Evolutionary conservation across 2,329 filamentous ascomycete species (phyloP), one percentile per base, ranked within the genome.

Genomic region (Phaeoacremonium minimum): DNA sequence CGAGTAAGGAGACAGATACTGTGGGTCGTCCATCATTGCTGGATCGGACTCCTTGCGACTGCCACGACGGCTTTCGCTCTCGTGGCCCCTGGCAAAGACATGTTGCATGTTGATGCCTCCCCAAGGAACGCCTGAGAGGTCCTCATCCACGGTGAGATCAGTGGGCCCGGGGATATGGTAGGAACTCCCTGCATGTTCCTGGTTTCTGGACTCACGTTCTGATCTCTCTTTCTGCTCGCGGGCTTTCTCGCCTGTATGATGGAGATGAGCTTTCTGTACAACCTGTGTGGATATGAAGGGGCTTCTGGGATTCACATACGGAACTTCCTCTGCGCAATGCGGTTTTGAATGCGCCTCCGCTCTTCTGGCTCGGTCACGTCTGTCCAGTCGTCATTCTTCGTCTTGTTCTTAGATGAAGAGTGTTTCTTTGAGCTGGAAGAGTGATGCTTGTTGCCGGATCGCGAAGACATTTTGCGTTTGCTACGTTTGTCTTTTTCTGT

Each of bases 301-400:
- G 31, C 30, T 7, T 11, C 8, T 8, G 19, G 14, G 5, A 15
- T 15, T 12, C 15, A 64, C 81, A 52, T 71, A 88, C 85, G 73
- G 48, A 87, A 88, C 50, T 87, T 87, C 46, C 84, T 72, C 51
- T 88, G 85, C 3, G 84, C 84, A 42, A 87, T 75, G 36, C 83
- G 75, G 55, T 89, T 89, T 56, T 89, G 85, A 34, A 88, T 83
- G 42, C 83, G 80, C 44, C 85, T 70, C 52, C 85, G 72, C 61
- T 87, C 81, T 42, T 80, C 79, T 0, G 82, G 81, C 47, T 88
- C 83, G 6, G 74, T 75, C 30, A 88, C 71, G 1, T 81, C 73
- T 18, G 75, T 69, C 85, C 85, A 89, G 60, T 87, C 77, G 44
- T 84, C 72, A 4, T 64, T 64, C 14, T 66, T 73, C 33, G 55